Percentiles rank a stretch among this genome's conserved stretches.
These are phyloP conservation scores for Exophiala mesophila DNA, from an alignment of 2,329 filamentous ascomycete genomes.

Conservation along the genomic window DNA sequence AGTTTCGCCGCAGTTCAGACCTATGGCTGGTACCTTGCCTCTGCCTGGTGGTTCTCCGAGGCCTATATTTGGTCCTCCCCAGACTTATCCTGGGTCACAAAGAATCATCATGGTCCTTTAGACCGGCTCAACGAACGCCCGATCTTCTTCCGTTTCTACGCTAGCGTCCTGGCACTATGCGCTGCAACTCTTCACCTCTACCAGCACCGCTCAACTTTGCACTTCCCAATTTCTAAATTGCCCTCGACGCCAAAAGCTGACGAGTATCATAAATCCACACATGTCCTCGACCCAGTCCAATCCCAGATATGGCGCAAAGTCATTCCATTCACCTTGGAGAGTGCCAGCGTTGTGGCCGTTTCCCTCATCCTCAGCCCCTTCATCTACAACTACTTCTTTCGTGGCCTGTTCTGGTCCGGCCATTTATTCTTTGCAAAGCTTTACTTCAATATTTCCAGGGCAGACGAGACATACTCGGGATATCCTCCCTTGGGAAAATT, in stretches of 20 bases:
- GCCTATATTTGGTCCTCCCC: slow-evolving; percentile 71
- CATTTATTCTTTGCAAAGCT: slow-evolving; percentile 65
- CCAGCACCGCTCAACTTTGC: slow-evolving; percentile 66
- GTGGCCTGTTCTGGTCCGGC: slow-evolving; percentile 62
- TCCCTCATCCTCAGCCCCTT: slow-evolving; percentile 46
- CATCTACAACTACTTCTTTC: slow-evolving; percentile 60
- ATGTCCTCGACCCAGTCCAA: slow-evolving; percentile 34
- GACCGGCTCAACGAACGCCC: slow-evolving; percentile 79
- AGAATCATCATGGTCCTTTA: slow-evolving; percentile 50
- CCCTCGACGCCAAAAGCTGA: slow-evolving; percentile 24
- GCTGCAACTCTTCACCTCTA: slow-evolving; percentile 68
- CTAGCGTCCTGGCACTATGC: slow-evolving; percentile 62
- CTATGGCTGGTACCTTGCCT: slow-evolving; percentile 69
- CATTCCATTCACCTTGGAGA: slow-evolving; percentile 30
- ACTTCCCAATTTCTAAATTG: slow-evolving; percentile 43
- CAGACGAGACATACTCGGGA: slow-evolving; percentile 55
- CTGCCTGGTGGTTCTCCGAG: slow-evolving; percentile 73
- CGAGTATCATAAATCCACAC: slow-evolving; percentile 33
- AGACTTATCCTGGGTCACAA: slow-evolving; percentile 68
- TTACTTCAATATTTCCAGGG: slow-evolving; percentile 70
- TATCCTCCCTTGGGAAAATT: slow-evolving; percentile 47
- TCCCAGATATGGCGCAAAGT: slow-evolving; percentile 36
- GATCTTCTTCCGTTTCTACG: slow-evolving; percentile 69
- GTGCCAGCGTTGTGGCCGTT: slow-evolving; percentile 35
- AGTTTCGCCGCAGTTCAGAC: slow-evolving; percentile 63